Conservation (phyloP, 139 green algal species). For the Haematococcus lacustris region DNA sequence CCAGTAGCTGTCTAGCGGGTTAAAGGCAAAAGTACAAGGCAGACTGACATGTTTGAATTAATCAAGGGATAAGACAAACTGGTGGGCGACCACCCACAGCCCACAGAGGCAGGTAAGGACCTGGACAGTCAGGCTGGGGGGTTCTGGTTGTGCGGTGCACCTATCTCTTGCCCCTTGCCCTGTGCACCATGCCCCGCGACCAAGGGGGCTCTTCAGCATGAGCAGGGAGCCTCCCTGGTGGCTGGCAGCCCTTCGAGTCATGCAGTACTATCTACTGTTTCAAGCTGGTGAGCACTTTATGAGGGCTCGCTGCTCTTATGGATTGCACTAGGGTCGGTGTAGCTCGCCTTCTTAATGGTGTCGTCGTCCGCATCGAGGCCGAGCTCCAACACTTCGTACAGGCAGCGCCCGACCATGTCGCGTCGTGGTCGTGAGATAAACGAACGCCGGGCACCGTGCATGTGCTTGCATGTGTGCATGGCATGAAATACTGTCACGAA, state of each 20-base stretch:
- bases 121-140: not conserved
- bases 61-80: too few species aligned
- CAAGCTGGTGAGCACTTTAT: not conserved
- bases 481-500: too few species aligned
- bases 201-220: not conserved
- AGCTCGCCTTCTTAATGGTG: slow-evolving; percentile 66
- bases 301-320: not conserved
- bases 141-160: not conserved
- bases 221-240: too few species aligned
- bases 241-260: not conserved
- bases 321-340: slow-evolving; percentile 22
- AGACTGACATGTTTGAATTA: too few species aligned
- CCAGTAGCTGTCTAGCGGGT: too few species aligned
- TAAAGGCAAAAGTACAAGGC: too few species aligned
- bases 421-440: too few species aligned
- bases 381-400: slow-evolving; percentile 79
- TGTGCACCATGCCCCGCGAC: not conserved
- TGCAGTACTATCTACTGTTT: too few species aligned
- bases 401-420: slow-evolving; percentile 44
- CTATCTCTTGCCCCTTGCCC: too few species aligned
- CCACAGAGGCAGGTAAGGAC: not conserved
- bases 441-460: too few species aligned
- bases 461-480: too few species aligned
- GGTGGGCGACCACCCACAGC: too few species aligned
- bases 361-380: slow-evolving; percentile 50